Conservation (phyloP, 208 protist species). For the Acanthamoeba castellanii region DNA sequence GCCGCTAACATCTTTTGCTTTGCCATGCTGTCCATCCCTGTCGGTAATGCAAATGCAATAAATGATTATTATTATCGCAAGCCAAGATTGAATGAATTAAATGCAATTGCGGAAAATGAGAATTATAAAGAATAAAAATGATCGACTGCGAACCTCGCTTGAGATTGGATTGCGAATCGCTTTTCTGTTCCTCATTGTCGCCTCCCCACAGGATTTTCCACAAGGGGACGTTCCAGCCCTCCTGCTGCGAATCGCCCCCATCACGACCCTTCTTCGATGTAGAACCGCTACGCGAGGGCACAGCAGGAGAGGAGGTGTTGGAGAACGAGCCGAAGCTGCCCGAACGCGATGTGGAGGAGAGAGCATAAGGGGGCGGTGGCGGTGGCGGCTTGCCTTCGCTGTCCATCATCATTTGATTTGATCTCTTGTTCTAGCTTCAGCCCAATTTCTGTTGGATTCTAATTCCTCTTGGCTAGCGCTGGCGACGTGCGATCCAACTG, state of each 20-base stretch:
- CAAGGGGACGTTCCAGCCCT: slow-evolving; percentile 12
- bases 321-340: not conserved
- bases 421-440: too few species aligned
- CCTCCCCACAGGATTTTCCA: slow-evolving; percentile 15
- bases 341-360: not conserved
- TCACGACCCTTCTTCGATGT: not conserved
- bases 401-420: not conserved
- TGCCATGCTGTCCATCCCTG: slow-evolving; percentile 14
- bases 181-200: slow-evolving; percentile 7
- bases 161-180: slow-evolving; percentile 28
- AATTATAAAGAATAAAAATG: not conserved
- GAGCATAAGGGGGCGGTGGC: not conserved
- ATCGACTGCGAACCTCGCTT: not conserved
- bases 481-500: too few species aligned
- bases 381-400: not conserved
- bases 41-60: not conserved
- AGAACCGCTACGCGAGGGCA: not conserved
- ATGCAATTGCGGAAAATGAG: not conserved
- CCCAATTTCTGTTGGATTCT: too few species aligned
- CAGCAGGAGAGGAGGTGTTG: not conserved
- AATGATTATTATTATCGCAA: not conserved
- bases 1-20: not conserved
- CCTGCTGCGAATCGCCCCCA: not conserved
- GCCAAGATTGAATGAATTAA: not conserved
- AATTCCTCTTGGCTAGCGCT: too few species aligned